phyloP scores from a whole-genome alignment of 1,139 yeast genomes.

The Geotrichum phurueaensis region DNA sequence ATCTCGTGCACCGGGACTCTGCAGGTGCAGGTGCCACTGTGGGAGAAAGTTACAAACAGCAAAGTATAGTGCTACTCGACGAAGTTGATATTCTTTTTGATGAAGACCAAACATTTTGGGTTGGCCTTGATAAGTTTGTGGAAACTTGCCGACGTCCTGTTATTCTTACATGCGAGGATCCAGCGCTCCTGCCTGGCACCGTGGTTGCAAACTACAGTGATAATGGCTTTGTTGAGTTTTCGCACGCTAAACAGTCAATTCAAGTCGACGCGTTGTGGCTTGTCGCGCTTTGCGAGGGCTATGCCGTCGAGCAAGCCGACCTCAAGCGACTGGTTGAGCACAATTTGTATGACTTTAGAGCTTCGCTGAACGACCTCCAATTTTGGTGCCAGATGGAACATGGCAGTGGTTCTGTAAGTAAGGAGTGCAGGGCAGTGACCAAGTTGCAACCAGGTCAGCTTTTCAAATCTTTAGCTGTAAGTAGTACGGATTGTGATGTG shows the following conservation, averaged over 20 bases:
- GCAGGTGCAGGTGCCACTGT: not conserved
- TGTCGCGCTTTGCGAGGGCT: slow-evolving; percentile 38
- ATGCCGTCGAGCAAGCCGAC: slow-evolving; percentile 34
- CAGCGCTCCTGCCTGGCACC: slow-evolving; percentile 24
- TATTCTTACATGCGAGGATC: slow-evolving; percentile 63
- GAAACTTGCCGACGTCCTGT: slow-evolving; percentile 72
- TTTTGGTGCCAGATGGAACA: slow-evolving; percentile 43
- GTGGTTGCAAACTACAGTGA: slow-evolving; percentile 8
- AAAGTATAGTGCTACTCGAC: slow-evolving; percentile 71
- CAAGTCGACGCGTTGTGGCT: slow-evolving; percentile 35
- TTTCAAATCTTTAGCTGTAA: not conserved
- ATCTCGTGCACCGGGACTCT: slow-evolving; percentile 52
- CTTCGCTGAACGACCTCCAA: slow-evolving; percentile 51
- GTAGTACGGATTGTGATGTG: not conserved
- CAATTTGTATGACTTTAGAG: slow-evolving; percentile 48
- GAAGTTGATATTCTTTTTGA: slow-evolving; percentile 82
- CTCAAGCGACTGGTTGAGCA: slow-evolving; percentile 38
- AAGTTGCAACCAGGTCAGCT: not conserved
- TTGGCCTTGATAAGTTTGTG: slow-evolving; percentile 57
- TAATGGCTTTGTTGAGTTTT: slow-evolving; percentile 30
- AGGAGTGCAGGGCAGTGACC: not conserved
- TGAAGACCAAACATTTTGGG: slow-evolving; percentile 78
- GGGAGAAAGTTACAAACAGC: slow-evolving; percentile 32
- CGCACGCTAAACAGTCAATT: slow-evolving; percentile 25
- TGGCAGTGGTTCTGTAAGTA: not conserved